These are phyloP conservation scores for Phyllosticta paracitricarpa DNA, from an alignment of 2,329 filamentous ascomycete genomes.

Conservation along the genomic window DNA sequence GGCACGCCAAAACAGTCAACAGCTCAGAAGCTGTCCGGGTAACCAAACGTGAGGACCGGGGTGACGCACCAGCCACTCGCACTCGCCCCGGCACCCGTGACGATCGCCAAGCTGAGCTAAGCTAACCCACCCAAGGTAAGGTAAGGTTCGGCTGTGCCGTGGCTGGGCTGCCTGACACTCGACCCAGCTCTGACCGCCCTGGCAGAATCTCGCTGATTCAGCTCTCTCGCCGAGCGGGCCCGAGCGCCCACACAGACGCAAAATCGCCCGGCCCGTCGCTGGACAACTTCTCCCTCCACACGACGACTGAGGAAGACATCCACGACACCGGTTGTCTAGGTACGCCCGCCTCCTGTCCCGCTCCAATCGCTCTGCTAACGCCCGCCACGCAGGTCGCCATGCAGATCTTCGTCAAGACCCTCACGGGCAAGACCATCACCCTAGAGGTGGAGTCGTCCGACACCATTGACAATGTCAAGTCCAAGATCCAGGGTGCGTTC, in stretches of 20 bases:
- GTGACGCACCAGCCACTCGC: background rate
- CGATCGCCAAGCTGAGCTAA: background rate
- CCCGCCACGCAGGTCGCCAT: conserved; percentile 26
- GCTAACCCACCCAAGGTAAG: too few relatives aligned
- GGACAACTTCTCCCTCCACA: background rate
- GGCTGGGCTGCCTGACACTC: background rate
- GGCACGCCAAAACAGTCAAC: background rate
- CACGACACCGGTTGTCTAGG: conserved; percentile 40
- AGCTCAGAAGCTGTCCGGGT: conserved; percentile 7
- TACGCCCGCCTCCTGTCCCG: conserved; percentile 15
- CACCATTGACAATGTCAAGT: conserved; percentile 99
- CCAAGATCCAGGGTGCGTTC: conserved; percentile 66
- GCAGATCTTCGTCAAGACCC: conserved; percentile 49
- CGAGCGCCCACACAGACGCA: background rate
- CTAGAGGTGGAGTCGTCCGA: conserved; percentile 99
- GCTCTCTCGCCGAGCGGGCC: conserved; percentile 5
- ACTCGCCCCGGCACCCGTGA: background rate
- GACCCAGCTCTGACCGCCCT: background rate
- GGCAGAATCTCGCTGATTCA: conserved; percentile 1
- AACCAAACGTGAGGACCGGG: conserved; percentile 7
- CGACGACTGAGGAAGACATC: conserved; percentile 53
- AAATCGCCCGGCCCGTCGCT: background rate
- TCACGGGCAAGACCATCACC: conserved; percentile 99
- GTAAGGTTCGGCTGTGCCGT: background rate
- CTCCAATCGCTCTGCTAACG: conserved; percentile 4